Conservation (phyloP, 345 rosid species). For the Lagerstroemia speciosa region DNA sequence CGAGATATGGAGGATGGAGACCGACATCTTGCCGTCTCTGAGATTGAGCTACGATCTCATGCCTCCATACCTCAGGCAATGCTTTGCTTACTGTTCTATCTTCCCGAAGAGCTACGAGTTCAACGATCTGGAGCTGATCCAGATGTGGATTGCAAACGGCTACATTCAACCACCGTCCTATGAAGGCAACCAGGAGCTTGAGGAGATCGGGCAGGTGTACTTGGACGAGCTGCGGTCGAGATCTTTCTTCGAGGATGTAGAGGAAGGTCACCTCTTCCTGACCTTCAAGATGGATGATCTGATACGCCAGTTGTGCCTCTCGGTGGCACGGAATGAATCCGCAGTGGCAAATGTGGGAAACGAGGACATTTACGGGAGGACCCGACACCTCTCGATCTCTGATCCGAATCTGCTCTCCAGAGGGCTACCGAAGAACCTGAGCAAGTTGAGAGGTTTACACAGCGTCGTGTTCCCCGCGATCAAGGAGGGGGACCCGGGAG, state of each 20-base stretch:
- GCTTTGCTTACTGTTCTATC: slow-evolving; percentile 31
- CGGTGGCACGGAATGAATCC: slow-evolving; percentile 11
- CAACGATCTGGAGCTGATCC: slow-evolving; percentile 9
- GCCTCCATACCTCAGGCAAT: slow-evolving; percentile 28
- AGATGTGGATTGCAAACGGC: slow-evolving; percentile 12
- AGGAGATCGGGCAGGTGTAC: slow-evolving; percentile 14
- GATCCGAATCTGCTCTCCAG: background rate
- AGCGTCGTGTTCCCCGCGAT: slow-evolving; percentile 13
- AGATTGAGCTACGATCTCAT: slow-evolving; percentile 27
- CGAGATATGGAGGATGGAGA: slow-evolving; percentile 20
- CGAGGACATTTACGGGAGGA: background rate
- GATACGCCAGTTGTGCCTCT: slow-evolving; percentile 20
- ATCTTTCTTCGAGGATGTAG: slow-evolving; percentile 22
- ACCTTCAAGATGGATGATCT: slow-evolving; percentile 21
- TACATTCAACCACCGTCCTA: slow-evolving; percentile 3
- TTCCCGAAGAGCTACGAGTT: slow-evolving; percentile 22
- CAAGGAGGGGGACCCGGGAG: background rate
- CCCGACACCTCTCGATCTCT: slow-evolving; percentile 13
- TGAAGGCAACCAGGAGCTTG: background rate
- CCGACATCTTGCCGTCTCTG: slow-evolving; percentile 13
- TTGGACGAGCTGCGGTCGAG: slow-evolving; percentile 16
- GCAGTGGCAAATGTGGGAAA: background rate
- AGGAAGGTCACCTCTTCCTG: background rate
- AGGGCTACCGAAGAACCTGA: background rate
- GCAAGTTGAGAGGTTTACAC: slow-evolving; percentile 1